Evolutionary conservation across 2,329 filamentous ascomycete genomes (phyloP), one percentile per base, ranked within the genome.

Genomic region (Knufia petricola): DNA sequence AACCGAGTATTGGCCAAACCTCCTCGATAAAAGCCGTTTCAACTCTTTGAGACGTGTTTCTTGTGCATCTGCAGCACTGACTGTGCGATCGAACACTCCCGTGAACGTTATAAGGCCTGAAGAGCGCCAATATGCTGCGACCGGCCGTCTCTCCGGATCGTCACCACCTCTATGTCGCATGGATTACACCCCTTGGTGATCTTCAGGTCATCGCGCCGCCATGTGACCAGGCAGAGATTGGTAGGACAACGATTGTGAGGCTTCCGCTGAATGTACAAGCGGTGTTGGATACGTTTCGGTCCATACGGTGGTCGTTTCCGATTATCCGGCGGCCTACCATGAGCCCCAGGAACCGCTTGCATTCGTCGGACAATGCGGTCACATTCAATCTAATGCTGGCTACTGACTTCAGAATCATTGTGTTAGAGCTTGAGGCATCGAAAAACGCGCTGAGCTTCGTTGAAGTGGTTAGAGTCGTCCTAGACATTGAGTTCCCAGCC

Each of bases 401-500:
- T 4, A 4, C 32, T 6, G 15, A 36, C 15, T 17, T 8, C 32
- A 36, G 32, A n/a, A n/a, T 36, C 32, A n/a, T 36, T 36, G 32
- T 36, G 32, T n/a, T 36, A 36, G 32, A 36, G 32, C 32, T 36
- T n/a, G 32, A 13, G 6, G 6, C 15, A 17, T 17, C 32, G 4
- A n/a, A n/a, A 17, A 4, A 6, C 15, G 13, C 4, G 4, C 15
- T n/a, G 15, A 36, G 32, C 15, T 36, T 6, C 4, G 13, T 36
- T 4, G 32, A 36, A 17, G 13, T 36, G 10, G 6, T 36, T 36
- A n/a, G 32, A 4, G 53, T 58, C 20, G 46, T 55, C 6, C 48
- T 50, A 3, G 54, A 58, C 41, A 54, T 55, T 23, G 46, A 52
- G 3, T 41, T 58, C 9, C 55, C 55, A 31, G 43, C 7, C 10